phyloP scores from a whole-genome alignment of 2,329 filamentous ascomycete genomes.

The Neospermospora avenae region DNA sequence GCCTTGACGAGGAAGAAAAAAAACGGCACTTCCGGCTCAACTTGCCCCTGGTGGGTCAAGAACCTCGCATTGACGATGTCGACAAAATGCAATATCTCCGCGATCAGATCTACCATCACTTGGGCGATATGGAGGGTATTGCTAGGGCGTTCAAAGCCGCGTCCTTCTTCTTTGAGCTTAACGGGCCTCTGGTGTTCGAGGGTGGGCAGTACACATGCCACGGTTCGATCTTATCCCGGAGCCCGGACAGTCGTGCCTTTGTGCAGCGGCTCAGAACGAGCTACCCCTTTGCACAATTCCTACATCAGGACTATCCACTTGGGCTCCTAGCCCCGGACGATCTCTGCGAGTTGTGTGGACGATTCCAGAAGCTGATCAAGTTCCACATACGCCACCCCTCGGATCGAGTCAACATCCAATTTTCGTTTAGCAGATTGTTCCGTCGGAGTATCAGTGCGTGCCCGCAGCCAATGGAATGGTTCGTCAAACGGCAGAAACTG shows the following conservation, averaged over 20 bases:
- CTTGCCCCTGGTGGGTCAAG: slow-evolving; percentile 18
- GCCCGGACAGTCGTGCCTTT: slow-evolving; percentile 17
- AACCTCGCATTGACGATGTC: slow-evolving; percentile 23
- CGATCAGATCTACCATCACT: slow-evolving; percentile 16
- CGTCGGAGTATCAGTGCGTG: slow-evolving; percentile 26
- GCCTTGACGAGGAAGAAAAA: slow-evolving; percentile 21
- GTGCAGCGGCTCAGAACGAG: slow-evolving; percentile 13
- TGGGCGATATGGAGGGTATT: slow-evolving; percentile 16
- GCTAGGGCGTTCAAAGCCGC: slow-evolving; percentile 18
- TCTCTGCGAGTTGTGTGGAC: slow-evolving; percentile 21
- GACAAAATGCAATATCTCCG: slow-evolving; percentile 21
- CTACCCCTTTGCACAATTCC: slow-evolving; percentile 18
- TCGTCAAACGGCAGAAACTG: slow-evolving; percentile 21
- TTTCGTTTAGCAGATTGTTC: slow-evolving; percentile 18
- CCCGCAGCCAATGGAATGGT: slow-evolving; percentile 23
- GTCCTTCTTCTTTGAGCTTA: slow-evolving; percentile 28
- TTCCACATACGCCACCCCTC: slow-evolving; percentile 23
- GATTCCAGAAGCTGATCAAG: slow-evolving; percentile 19
- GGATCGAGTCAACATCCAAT: slow-evolving; percentile 19
- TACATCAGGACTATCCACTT: slow-evolving; percentile 13
- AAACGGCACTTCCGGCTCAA: slow-evolving; percentile 25
- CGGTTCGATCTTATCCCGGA: slow-evolving; percentile 24
- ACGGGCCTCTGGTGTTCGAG: slow-evolving; percentile 10
- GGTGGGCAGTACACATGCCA: slow-evolving; percentile 18
- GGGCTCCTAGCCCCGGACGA: slow-evolving; percentile 16